Evolutionary conservation across 225 moss, liverwort and hornwort species (phyloP).

Genomic region (Thuidium tamariscinum): DNA sequence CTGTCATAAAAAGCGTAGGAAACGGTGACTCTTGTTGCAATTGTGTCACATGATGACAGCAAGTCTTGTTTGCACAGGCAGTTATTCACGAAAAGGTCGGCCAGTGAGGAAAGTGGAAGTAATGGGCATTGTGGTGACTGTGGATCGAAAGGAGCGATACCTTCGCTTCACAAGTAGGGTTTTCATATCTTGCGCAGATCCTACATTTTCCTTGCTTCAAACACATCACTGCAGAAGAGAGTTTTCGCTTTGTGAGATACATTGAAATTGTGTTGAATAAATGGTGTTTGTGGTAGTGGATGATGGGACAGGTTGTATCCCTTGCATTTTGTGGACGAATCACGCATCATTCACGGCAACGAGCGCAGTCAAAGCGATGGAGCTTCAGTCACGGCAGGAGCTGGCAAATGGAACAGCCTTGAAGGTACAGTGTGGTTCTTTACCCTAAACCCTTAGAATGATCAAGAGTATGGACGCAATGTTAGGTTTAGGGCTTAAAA

Average conservation of each 20-base stretch:
- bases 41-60: not conserved
- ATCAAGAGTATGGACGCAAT: not conserved
- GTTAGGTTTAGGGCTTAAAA: not conserved
- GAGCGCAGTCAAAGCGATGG: conserved; percentile 24
- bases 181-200: not conserved
- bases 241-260: not conserved
- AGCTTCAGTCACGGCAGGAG: conserved; percentile 46
- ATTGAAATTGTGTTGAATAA: not conserved
- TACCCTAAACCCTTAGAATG: not conserved
- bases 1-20: not conserved
- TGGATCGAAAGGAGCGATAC: conserved; percentile 66
- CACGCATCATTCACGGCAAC: conserved; percentile 36
- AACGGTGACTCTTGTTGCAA: not conserved
- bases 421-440: conserved; percentile 13
- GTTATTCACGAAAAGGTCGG: conserved; percentile 44
- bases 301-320: conserved; percentile 88
- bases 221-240: not conserved
- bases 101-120: conserved; percentile 73
- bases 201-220: not conserved
- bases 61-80: conserved; percentile 17
- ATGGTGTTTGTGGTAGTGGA: conserved; percentile 41
- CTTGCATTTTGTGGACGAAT: conserved; percentile 85
- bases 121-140: conserved; percentile 68
- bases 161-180: conserved; percentile 50
- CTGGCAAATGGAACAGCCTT: conserved; percentile 28